Evolutionary conservation across 2,329 filamentous ascomycete genomes (phyloP), one percentile per base, ranked within the genome.

Genomic region (Phoma sp.): DNA sequence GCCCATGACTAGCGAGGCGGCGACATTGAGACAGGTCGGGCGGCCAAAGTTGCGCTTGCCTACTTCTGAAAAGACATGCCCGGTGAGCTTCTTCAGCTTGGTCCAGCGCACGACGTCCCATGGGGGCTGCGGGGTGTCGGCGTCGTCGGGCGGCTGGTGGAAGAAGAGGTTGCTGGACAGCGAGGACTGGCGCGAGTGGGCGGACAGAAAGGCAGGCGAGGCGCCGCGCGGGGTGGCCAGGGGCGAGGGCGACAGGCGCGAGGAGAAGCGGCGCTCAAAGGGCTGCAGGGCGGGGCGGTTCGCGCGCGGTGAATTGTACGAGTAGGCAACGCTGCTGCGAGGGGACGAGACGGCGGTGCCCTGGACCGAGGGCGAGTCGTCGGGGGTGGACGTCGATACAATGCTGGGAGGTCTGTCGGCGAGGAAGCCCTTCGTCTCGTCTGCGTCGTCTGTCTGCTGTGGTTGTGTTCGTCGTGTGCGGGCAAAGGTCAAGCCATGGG

Each of bases 41-140:
- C 87, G 84, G 23, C 95, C 96, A 80, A 97, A 98, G 74, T 91
- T 97, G 57, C 95, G 88, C 77, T 87, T 95, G 29, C 93, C 95
- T 36, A 88, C 84, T 75, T 99, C 96, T 2, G 93, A 96, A 74
- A 98, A 98, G 3, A 91, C 87, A 74, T 98, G 92, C 0, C 86
- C 87, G 20, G 92, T 92, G 58, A 99, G 85, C 74, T 96, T 98
- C 68, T 88, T 91, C 52, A 99, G 78, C 71, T 90, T 95, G 1
- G 92, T 98, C 96, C 96, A 99, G 69, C 93, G 85, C 54, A 99
- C 90, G 47, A 98, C 92, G 69, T 99, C 95, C 96, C 95, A 99
- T 2, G 95, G 95, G 5, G 91, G 87, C 48, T 91, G 87, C 3
- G 87, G 83, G 1, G 87, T 86, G 60, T 93, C 90, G 20, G 62